phyloP scores from a whole-genome alignment of 805 yeast species.

The Starmerella scarabaei region DNA sequence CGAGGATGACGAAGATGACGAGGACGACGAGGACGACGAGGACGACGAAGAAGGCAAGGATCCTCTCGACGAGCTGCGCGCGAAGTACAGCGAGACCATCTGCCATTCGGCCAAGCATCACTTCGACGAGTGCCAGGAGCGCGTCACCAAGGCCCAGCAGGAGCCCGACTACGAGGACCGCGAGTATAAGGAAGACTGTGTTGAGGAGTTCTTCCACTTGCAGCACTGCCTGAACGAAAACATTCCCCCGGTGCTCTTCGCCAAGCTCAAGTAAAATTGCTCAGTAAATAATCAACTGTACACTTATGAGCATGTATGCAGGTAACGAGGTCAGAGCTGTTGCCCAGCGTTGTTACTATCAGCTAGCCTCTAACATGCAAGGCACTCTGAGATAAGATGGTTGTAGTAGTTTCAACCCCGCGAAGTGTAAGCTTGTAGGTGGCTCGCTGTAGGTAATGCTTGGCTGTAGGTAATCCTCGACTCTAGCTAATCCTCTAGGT shows the following conservation, averaged over 20 bases:
- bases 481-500: no score
- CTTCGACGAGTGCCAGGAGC: slow-evolving; percentile 86
- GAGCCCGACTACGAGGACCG: slow-evolving; percentile 70
- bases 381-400: no score
- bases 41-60: slow-evolving; percentile 62
- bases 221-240: slow-evolving; percentile 87
- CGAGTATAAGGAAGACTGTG: slow-evolving; percentile 89
- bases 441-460: no score
- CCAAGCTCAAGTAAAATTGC: slow-evolving; percentile 54
- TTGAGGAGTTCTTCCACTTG: slow-evolving; percentile 95
- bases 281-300: no score
- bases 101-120: slow-evolving; percentile 74
- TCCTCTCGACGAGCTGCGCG: slow-evolving; percentile 50
- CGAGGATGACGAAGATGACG: slow-evolving; percentile 39
- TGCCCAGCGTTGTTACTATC: no score
- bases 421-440: no score
- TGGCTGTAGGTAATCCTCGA: no score
- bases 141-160: slow-evolving; percentile 79
- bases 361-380: no score
- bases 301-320: no score
- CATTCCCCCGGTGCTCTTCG: slow-evolving; percentile 79
- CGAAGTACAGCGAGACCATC: slow-evolving; percentile 36
- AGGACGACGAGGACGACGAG: slow-evolving; percentile 46
- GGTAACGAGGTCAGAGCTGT: no score
- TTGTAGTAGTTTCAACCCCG: no score